These are phyloP conservation scores for Suillus ampliporus DNA, from an alignment of 768 basidiomycete genomes.

Conservation along the genomic window DNA sequence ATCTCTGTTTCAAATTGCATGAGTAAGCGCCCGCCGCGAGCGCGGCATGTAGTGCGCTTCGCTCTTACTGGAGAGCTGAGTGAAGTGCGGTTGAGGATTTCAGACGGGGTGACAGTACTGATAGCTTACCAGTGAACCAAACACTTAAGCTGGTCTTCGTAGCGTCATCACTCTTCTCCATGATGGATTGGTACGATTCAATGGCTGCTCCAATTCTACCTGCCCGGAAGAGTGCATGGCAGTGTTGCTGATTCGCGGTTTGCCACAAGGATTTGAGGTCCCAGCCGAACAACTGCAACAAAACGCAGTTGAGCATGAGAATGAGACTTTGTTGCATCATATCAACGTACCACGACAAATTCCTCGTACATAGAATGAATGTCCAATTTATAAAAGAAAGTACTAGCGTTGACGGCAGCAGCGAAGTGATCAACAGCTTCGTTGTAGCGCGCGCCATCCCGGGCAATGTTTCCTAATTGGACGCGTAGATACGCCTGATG, in stretches of 20 bases:
- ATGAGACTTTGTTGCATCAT: neutral
- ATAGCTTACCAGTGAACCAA: neutral
- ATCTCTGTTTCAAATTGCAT: neutral
- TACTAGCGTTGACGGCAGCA: neutral
- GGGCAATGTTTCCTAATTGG: neutral
- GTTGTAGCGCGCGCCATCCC: neutral
- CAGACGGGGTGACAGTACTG: neutral
- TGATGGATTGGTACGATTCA: neutral
- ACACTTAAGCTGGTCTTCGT: neutral
- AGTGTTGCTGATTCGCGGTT: neutral
- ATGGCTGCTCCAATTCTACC: neutral
- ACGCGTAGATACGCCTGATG: neutral
- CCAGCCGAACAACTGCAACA: neutral
- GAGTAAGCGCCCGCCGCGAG: neutral
- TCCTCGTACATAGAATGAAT: neutral
- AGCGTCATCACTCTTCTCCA: neutral
- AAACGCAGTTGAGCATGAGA: neutral
- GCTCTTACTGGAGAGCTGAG: neutral
- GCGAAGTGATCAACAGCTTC: neutral
- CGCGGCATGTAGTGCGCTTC: neutral
- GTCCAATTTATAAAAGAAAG: neutral
- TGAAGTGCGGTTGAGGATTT: neutral
- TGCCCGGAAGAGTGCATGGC: neutral
- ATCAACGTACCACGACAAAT: neutral
- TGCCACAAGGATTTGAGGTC: neutral